Evolutionary conservation across 1,284 basidiomycete species (phyloP).

Genomic region (Meira miltonrushii): DNA sequence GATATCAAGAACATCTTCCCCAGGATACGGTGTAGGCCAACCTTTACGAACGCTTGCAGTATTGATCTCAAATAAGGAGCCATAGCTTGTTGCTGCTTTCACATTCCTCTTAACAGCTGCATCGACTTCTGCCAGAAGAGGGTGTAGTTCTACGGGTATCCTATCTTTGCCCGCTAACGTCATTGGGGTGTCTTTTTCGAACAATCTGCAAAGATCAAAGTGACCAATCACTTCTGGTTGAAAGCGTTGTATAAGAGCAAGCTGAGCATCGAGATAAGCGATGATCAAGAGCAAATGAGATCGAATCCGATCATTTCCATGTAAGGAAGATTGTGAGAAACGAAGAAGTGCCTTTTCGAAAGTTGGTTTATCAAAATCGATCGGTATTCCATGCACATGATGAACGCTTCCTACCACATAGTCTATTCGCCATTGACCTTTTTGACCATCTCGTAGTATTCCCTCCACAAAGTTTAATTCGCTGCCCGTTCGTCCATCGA

Average conservation of each 20-base stretch:
- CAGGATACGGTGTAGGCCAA: slow-evolving; percentile 81
- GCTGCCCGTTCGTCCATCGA: slow-evolving; percentile 61
- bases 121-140: not conserved
- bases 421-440: slow-evolving; percentile 59
- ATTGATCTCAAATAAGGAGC: slow-evolving; percentile 88
- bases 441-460: not conserved
- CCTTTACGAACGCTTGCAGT: slow-evolving; percentile 87
- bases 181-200: slow-evolving; percentile 59
- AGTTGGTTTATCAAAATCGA: slow-evolving; percentile 79
- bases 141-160: not conserved
- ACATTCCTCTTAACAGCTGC: slow-evolving; percentile 62
- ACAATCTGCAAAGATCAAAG: slow-evolving; percentile 61
- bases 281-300: slow-evolving; percentile 22
- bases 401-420: slow-evolving; percentile 92
- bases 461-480: slow-evolving; percentile 47
- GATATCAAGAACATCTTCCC: slow-evolving; percentile 66
- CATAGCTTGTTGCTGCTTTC: slow-evolving; percentile 68
- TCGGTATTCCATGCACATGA: slow-evolving; percentile 79
- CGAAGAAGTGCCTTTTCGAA: slow-evolving; percentile 61
- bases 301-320: not conserved
- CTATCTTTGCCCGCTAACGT: not conserved
- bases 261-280: slow-evolving; percentile 42
- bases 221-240: slow-evolving; percentile 88
- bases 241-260: slow-evolving; percentile 56
- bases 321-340: not conserved